Percentiles rank a stretch among this genome's conserved stretches.
These are phyloP conservation scores for Neonectria faginata DNA, from an alignment of 2,329 filamentous ascomycete species.

Conservation along the genomic window DNA sequence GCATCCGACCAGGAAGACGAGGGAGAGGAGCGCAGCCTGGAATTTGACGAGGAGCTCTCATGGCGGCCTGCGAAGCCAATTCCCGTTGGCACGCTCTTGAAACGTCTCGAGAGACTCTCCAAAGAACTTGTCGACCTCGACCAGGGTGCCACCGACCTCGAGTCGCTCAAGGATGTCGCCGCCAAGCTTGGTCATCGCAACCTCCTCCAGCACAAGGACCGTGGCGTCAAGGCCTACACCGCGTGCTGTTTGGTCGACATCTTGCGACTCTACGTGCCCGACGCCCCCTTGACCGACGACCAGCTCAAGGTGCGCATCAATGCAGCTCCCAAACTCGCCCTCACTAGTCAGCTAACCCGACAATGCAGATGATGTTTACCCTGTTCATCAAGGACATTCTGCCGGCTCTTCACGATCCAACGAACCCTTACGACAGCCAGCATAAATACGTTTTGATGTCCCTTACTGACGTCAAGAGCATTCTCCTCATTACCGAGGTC, in stretches of 20 bases:
- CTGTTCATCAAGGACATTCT: constrained; percentile 87
- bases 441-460: constrained; percentile 92
- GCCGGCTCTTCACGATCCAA: constrained; percentile 85
- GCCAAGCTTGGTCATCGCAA: constrained; percentile 86
- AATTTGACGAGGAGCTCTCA: constrained; percentile 87
- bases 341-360: constrained; percentile 37
- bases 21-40: constrained; percentile 60
- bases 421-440: constrained; percentile 90
- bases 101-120: constrained; percentile 82
- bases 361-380: constrained; percentile 85
- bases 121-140: constrained; percentile 88
- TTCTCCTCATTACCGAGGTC: constrained; percentile 90
- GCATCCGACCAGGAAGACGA: constrained; percentile 42
- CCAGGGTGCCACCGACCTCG: constrained; percentile 84
- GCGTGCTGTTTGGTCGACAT: constrained; percentile 94
- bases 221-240: constrained; percentile 89
- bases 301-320: constrained; percentile 80
- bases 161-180: constrained; percentile 86
- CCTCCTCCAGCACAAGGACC: constrained; percentile 90
- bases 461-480: constrained; percentile 92
- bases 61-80: constrained; percentile 95
- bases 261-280: constrained; percentile 89
- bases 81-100: constrained; percentile 82
- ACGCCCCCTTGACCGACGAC: constrained; percentile 90
- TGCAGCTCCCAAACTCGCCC: not conserved